phyloP scores from a whole-genome alignment of 1,284 basidiomycete species.

The Tetrapyrgos nigripes region DNA sequence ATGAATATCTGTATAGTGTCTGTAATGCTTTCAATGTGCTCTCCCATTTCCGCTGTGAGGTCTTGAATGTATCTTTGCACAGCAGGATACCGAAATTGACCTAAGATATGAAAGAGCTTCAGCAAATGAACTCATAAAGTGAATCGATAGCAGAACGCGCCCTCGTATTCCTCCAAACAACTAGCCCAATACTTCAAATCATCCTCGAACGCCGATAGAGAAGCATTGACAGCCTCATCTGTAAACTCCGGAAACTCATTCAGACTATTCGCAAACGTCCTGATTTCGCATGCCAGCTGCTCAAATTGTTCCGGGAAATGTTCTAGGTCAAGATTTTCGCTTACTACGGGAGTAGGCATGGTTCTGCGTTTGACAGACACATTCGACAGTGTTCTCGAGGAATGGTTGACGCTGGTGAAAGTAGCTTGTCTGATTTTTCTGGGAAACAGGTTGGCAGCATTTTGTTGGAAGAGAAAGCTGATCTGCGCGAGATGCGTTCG shows the following conservation, averaged over 20 bases:
- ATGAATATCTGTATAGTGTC: constrained; percentile 71
- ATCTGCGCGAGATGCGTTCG: constrained; percentile 69
- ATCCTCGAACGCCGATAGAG: constrained; percentile 67
- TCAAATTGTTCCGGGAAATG: constrained; percentile 69
- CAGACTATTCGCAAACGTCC: constrained; percentile 67
- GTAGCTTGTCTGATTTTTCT: constrained; percentile 58
- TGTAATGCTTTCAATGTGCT: constrained; percentile 72
- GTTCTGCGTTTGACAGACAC: constrained; percentile 30
- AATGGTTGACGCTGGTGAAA: neutral
- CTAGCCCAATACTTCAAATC: constrained; percentile 80
- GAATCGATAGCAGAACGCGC: constrained; percentile 35
- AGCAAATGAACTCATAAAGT: constrained; percentile 1
- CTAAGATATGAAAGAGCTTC: constrained; percentile 36
- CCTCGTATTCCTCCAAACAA: constrained; percentile 66
- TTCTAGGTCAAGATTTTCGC: constrained; percentile 66
- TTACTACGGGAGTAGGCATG: constrained; percentile 50
- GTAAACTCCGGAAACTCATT: constrained; percentile 80
- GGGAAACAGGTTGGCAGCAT: constrained; percentile 74
- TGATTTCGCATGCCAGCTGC: constrained; percentile 62
- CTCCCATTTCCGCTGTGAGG: constrained; percentile 69
- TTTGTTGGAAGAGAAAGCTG: constrained; percentile 70
- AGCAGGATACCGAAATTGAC: constrained; percentile 72
- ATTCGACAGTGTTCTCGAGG: constrained; percentile 16
- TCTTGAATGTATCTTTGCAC: constrained; percentile 78
- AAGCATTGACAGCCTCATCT: constrained; percentile 73